A percentile compares a stretch with the other conserved stretches of the same genome.
Evolutionary conservation across 225 moss, liverwort and hornwort species (phyloP).

Genomic region (Physcomitrellopsis africana): DNA sequence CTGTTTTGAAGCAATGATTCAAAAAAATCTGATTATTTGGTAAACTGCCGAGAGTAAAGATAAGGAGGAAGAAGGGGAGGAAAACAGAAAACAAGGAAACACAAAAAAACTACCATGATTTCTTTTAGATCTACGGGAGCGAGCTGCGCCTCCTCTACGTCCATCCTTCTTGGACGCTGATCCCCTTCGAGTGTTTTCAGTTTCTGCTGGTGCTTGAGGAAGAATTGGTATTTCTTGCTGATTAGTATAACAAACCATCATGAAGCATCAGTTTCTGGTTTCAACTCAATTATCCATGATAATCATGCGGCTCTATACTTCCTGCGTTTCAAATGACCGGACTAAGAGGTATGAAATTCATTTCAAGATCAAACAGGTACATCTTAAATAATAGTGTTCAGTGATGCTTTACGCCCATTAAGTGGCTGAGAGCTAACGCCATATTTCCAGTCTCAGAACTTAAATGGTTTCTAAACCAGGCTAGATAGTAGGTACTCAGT

Average conservation of each 20-base stretch:
- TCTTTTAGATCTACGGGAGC: conserved; percentile 50
- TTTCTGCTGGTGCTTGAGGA: conserved; percentile 68
- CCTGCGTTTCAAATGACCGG: conserved; percentile 59
- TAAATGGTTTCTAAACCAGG: conserved; percentile 19
- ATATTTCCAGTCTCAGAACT: conserved; percentile 8
- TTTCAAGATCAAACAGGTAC: conserved; percentile 32
- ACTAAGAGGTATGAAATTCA: conserved; percentile 51
- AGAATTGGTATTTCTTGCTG: conserved; percentile 75
- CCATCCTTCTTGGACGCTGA: conserved; percentile 56
- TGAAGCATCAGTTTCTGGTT: conserved; percentile 65
- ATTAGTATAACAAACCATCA: conserved; percentile 62
- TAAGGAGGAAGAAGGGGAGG: conserved; percentile 1
- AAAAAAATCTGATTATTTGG: neutral
- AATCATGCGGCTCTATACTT: conserved; percentile 57
- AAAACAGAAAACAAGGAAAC: too few species aligned
- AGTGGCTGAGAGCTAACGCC: conserved; percentile 4
- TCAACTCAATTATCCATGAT: conserved; percentile 55
- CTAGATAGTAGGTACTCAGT: neutral
- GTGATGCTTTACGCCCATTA: neutral
- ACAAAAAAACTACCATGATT: conserved; percentile 20
- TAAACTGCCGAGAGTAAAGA: conserved; percentile 15
- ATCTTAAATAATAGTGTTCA: conserved; percentile 11
- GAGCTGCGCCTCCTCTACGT: conserved; percentile 49
- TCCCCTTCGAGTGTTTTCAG: conserved; percentile 49
- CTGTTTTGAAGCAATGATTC: conserved; percentile 4